Conservation (phyloP, 1,139 yeast genomes). For the Suhomyces bolitotheri region DNA sequence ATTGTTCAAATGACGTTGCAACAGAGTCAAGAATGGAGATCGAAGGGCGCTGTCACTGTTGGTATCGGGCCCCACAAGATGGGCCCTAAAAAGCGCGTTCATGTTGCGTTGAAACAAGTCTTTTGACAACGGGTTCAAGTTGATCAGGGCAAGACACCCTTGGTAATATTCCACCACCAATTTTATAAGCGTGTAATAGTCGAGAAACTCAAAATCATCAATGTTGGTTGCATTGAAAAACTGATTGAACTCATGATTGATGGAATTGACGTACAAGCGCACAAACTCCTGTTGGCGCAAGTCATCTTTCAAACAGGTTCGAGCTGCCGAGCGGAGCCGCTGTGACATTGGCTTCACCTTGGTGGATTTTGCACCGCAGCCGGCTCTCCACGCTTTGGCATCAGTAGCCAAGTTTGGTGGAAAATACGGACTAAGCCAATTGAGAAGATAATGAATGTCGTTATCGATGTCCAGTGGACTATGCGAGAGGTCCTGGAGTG, state of each 20-base stretch:
- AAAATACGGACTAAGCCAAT: slow-evolving; percentile 41
- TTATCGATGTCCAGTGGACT: slow-evolving; percentile 39
- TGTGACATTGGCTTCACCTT: slow-evolving; percentile 24
- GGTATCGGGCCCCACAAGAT: slow-evolving; percentile 12
- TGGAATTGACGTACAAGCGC: slow-evolving; percentile 38
- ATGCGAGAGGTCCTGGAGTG: slow-evolving; percentile 25
- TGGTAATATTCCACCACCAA: slow-evolving; percentile 20
- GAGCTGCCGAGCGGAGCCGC: slow-evolving; percentile 39
- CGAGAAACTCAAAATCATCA: slow-evolving; percentile 11
- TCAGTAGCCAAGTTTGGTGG: slow-evolving; percentile 17
- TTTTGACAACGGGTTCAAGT: slow-evolving; percentile 20
- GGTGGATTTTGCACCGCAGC: not conserved
- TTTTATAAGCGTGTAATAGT: slow-evolving; percentile 15
- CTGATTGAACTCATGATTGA: slow-evolving; percentile 17
- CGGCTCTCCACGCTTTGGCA: slow-evolving; percentile 3
- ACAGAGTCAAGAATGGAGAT: slow-evolving; percentile 8
- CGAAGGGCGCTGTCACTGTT: not conserved
- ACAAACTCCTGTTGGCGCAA: slow-evolving; percentile 36
- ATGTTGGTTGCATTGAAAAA: slow-evolving; percentile 10
- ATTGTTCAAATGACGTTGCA: slow-evolving; percentile 12
- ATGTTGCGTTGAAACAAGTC: slow-evolving; percentile 29
- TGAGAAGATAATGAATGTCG: slow-evolving; percentile 39
- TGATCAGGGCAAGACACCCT: slow-evolving; percentile 22
- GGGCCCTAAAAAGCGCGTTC: slow-evolving; percentile 26
- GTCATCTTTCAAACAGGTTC: slow-evolving; percentile 40